phyloP scores from a whole-genome alignment of 768 basidiomycete species.

The Mycena pura region DNA sequence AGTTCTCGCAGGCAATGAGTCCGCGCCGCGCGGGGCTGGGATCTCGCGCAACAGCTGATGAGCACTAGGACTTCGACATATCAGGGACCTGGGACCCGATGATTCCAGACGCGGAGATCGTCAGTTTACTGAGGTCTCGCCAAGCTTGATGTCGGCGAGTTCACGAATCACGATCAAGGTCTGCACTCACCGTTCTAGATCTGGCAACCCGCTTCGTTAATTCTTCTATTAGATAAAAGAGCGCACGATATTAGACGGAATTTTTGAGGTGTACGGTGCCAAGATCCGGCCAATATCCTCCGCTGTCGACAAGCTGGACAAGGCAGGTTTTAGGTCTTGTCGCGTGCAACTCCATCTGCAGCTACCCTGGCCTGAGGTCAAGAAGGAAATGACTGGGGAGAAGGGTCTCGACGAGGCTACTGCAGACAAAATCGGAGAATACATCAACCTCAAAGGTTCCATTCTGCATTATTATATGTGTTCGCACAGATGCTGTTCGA shows the following conservation, averaged over 20 bases:
- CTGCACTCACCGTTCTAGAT: too few species aligned
- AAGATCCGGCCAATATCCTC: conserved; percentile 94
- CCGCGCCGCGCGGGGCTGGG: too few species aligned
- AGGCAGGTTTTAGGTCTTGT: conserved; percentile 51
- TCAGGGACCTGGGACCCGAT: conserved; percentile 92
- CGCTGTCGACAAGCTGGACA: conserved; percentile 98
- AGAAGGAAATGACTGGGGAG: conserved; percentile 95
- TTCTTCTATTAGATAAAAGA: conserved; percentile 77
- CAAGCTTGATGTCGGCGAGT: conserved; percentile 90
- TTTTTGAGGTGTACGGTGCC: conserved; percentile 96
- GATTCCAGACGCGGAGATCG: conserved; percentile 95
- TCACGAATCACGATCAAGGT: conserved; percentile 83
- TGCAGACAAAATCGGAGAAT: conserved; percentile 96
- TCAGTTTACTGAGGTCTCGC: conserved; percentile 79
- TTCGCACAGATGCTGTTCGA: too few species aligned
- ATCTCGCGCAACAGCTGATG: too few species aligned
- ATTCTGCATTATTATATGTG: neutral
- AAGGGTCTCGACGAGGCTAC: conserved; percentile 83
- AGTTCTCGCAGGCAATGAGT: conserved; percentile 95
- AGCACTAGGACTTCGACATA: conserved; percentile 89
- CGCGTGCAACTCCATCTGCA: conserved; percentile 33
- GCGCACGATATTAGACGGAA: conserved; percentile 95
- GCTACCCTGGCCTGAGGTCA: conserved; percentile 91
- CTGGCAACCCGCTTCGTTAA: neutral
- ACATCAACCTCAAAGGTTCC: conserved; percentile 93